Evolutionary conservation across 768 basidiomycete genomes (phyloP).

Genomic region (Panellus pusillus): DNA sequence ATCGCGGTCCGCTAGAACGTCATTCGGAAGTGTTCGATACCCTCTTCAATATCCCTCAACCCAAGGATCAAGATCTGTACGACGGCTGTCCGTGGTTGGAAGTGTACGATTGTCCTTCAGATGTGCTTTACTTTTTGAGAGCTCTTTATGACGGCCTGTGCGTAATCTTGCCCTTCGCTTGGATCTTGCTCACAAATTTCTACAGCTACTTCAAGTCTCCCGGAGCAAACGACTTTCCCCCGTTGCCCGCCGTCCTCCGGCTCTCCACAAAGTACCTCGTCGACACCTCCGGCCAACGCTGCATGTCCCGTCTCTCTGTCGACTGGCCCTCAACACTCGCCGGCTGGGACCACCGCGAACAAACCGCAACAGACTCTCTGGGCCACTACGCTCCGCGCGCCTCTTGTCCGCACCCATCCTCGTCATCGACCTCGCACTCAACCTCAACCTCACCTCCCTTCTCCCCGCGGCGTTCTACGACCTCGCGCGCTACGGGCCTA

Average conservation of each 20-base stretch:
- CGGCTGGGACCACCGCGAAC: constrained; percentile 71
- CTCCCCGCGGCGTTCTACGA: constrained; percentile 77
- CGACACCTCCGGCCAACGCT: constrained; percentile 59
- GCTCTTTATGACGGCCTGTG: constrained; percentile 80
- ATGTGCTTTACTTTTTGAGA: constrained; percentile 63
- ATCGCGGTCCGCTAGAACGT: constrained; percentile 69
- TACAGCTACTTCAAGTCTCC: constrained; percentile 58
- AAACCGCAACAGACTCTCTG: constrained; percentile 44
- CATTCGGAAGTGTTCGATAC: constrained; percentile 79
- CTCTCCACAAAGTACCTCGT: constrained; percentile 77
- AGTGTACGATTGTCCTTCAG: constrained; percentile 64
- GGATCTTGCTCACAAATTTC: constrained; percentile 2
- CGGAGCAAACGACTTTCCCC: constrained; percentile 54
- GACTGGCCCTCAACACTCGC: constrained; percentile 71
- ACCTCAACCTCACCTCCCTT: constrained; percentile 55
- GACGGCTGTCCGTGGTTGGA: constrained; percentile 63
- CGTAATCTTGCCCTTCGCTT: constrained; percentile 26
- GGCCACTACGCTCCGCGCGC: constrained; percentile 63
- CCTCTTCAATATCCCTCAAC: constrained; percentile 65
- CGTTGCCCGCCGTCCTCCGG: constrained; percentile 64
- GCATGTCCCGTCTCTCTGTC: constrained; percentile 53
- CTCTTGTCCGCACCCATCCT: constrained; percentile 62
- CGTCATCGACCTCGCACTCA: constrained; percentile 67
- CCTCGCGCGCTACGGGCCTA: constrained; percentile 69
- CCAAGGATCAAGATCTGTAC: constrained; percentile 44